Conservation (phyloP, 192 early-diverging fungal genomes). For the Chytriomyces hyalinus region DNA sequence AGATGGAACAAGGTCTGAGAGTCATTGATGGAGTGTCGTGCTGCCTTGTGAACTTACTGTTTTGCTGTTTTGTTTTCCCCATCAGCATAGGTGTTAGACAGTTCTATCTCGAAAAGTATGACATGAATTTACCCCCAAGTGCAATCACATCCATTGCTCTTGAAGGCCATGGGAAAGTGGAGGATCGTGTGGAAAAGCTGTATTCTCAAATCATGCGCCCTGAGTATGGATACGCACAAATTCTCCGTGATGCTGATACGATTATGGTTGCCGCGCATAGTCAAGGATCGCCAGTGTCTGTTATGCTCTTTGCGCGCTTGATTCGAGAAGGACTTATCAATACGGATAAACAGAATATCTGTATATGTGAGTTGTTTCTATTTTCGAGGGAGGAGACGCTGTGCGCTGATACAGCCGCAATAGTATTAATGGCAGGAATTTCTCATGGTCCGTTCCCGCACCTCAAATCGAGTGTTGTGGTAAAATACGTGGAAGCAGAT, state of each 20-base stretch:
- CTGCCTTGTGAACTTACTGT: neutral
- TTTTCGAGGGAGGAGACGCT: no score
- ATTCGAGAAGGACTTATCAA: slow-evolving; percentile 72
- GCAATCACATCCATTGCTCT: slow-evolving; percentile 81
- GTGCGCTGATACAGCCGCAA: slow-evolving; percentile 55
- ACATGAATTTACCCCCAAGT: slow-evolving; percentile 40
- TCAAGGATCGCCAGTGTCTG: slow-evolving; percentile 91
- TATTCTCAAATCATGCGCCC: slow-evolving; percentile 71
- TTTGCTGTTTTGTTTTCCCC: neutral
- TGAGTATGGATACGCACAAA: slow-evolving; percentile 32
- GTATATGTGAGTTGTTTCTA: slow-evolving; percentile 77
- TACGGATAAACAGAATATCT: slow-evolving; percentile 70
- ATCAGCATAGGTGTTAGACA: slow-evolving; percentile 14
- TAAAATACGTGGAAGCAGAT: slow-evolving; percentile 89
- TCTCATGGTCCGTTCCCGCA: slow-evolving; percentile 86
- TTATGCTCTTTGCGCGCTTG: slow-evolving; percentile 75
- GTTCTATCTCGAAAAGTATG: slow-evolving; percentile 46
- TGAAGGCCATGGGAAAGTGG: slow-evolving; percentile 91
- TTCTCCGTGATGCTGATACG: slow-evolving; percentile 65
- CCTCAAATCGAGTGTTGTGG: slow-evolving; percentile 79
- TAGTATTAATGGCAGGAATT: slow-evolving; percentile 74
- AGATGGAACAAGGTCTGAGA: slow-evolving; percentile 71
- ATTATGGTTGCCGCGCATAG: slow-evolving; percentile 91
- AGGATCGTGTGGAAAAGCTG: slow-evolving; percentile 81
- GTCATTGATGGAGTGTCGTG: neutral